Base-by-base conservation (phyloP, 768 basidiomycete species). In the Kwoniella dendrophila region DNA sequence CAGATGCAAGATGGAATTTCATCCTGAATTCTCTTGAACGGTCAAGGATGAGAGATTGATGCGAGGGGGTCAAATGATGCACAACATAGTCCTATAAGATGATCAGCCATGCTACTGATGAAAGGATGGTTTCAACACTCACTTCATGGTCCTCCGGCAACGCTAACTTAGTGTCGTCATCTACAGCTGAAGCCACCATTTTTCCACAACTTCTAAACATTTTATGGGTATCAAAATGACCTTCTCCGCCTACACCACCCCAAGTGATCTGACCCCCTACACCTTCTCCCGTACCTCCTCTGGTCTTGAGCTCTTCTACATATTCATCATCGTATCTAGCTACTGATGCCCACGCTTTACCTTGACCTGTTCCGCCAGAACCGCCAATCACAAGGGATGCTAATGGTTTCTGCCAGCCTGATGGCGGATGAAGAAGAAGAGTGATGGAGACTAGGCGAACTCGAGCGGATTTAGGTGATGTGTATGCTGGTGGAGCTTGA, bases 241-340 rank as follows among this genome's bases (percentile, higher is more conserved):
- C 86, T 43, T 79, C 82, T 22, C 71, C 62, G 67, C 72, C 66
- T 87, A 90, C 24, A 83, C 64, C 56, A 80, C 78, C 30, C 70
- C 70, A 56, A 6, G 67, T 64, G 53, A 68, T 64, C 27, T 62
- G 62, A 4, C 58, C 60, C 5, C 45, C 54, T 14, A 67, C 60
- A 10, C 71, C 67, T 32, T 67, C 49, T 1, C 56, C 71, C 43
- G 24, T 41, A 0, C 66, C 70, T 4, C 90, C 88, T 84, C 85
- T 86, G 0, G 33, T 34, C 48, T 76, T 76, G 12, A 92, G 80
- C 44, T 82, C 78, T 4, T 84, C 83, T 3, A 90, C 84, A 36
- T 92, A 82, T 1, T 76, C 80, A 66, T 92, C 89, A 63, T 87
- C 86, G 72, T 94, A 94, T 56, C 90, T 82, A n/a, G 89, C 87